Evolutionary conservation across 2,329 filamentous ascomycete species (phyloP), one percentile per base, ranked within the genome.

Genomic region (Ophiostoma australiae): DNA sequence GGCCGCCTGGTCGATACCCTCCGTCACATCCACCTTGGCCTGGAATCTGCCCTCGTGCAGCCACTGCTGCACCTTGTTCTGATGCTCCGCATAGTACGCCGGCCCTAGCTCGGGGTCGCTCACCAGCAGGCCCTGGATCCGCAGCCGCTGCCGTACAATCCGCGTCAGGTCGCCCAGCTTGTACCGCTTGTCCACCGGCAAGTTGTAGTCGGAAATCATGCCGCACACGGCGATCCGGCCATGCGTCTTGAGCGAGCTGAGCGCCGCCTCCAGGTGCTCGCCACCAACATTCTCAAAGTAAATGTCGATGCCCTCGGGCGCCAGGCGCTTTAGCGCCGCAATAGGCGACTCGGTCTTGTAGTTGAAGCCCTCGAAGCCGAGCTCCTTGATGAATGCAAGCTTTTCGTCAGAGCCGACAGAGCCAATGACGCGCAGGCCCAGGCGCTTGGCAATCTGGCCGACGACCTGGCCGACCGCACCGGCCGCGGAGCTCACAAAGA

Each of bases 381-480:
- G 80, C 76, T 85, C 81, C 70, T 83, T 80, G 69, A 86, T 79
- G 79, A 89, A 95, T 27, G 91, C 87, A 33, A 93, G 83, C 83
- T 97, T 96, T 77, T 91, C 89, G 76, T 94, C 90, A 23, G 88
- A 88, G 2, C 93, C 92, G 13, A 93, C 92, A 69, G 89, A 92
- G 23, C 92, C 93, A 73, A 96, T 90, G 58, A 96, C 92, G 65
- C 81, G 89, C 71, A 95, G 80, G 1, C 92, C 92, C 79, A 94
- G 89, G 73, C 89, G 87, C 85, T 94, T 94, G 73, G 91, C 92
- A 65, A 96, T 81, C 81, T 95, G 92, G 6, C 92, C 92, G 27
- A 95, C 92, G 8, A 95, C 79, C 79, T 94, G 90, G 3, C 93
- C 92, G 3, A 96, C 92, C 1, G 91, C 92, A 39, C 93, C 92